Evolutionary conservation across 495 filamentous ascomycete species (phyloP).

Genomic region (Aspergillus asperescens): DNA sequence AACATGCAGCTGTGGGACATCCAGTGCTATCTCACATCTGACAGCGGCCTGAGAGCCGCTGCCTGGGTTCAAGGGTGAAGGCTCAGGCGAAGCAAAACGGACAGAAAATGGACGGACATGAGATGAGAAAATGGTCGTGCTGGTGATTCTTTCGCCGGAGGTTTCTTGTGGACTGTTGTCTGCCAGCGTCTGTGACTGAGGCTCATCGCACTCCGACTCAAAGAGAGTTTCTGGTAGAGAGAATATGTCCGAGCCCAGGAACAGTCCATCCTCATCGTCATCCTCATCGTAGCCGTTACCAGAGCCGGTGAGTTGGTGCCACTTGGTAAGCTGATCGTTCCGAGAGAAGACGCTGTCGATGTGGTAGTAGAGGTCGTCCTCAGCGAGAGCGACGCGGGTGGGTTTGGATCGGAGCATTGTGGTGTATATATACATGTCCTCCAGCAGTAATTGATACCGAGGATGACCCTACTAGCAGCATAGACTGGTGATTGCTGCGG

Average conservation of each 20-base stretch:
- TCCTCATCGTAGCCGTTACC: slow-evolving; percentile 13
- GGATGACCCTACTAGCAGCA: background rate
- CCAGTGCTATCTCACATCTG: background rate
- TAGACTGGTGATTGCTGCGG: too few relatives aligned
- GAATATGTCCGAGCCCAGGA: slow-evolving; percentile 9
- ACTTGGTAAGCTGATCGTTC: slow-evolving; percentile 13
- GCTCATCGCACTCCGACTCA: slow-evolving; percentile 3
- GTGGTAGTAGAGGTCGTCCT: slow-evolving; percentile 44
- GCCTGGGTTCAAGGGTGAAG: background rate
- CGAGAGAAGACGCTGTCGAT: slow-evolving; percentile 22
- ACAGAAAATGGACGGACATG: background rate
- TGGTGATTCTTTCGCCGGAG: background rate
- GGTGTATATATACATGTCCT: too few relatives aligned
- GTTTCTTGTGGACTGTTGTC: background rate
- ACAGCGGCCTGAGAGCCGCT: background rate
- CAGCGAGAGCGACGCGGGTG: slow-evolving; percentile 48
- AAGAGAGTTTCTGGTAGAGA: slow-evolving; percentile 2
- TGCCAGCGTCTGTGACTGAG: background rate
- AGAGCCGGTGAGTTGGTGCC: slow-evolving; percentile 18
- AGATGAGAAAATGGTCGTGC: background rate
- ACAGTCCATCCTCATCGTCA: slow-evolving; percentile 5
- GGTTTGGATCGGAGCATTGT: slow-evolving; percentile 53
- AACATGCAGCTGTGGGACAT: background rate
- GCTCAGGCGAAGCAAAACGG: background rate
- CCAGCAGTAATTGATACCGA: background rate